Base-by-base conservation (phyloP, 2,329 filamentous ascomycete genomes). In the Ambrosiella beaveri region DNA sequence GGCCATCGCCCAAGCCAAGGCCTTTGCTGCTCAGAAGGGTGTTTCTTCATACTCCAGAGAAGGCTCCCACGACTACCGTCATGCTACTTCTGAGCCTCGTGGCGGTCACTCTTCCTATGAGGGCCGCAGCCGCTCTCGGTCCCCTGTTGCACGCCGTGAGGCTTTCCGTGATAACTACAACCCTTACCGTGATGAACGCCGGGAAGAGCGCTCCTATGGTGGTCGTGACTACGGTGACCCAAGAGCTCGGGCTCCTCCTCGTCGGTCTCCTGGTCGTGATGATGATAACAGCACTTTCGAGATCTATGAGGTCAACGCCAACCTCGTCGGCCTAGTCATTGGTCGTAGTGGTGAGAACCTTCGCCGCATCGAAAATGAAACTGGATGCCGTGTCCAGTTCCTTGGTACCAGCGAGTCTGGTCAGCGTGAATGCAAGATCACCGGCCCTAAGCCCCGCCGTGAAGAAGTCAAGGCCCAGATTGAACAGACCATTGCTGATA, bases 331-430 rank as follows among this genome's bases (percentile, higher is more conserved):
- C 47, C 75, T 95, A 39, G 94, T 95, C 65, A 95, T 95, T 66
- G 89, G 89, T 57, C 82, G 89, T 61, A 86, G 90, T 66, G 89
- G 89, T 63, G 90, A 95, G 71, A 95, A 94, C 64, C 74, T 95
- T 49, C 78, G 88, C 63, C 83, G 87, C 60, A 88, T 95, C 63
- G 90, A 95, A 70, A 75, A 80, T 51, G 88, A 94, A 64, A 88
- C 85, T 53, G 81, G 81, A 57, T 90, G 88, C 64, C 79, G 89
- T 60, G 88, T 95, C 35, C 89, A 95, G 70, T 95, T 95, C 67
- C 77, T 95, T 61, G 85, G 88, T 39, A 80, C 86, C 13, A 80
- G 82, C 60, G 84, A 88, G 65, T 81, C 80, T 51, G 86, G 85
- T 17, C 84, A 82, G 65, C 83, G 89, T 59, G 84, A 89, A 66